Evolutionary conservation across 148 eudicot species (phyloP).

Genomic region (Amaranthus cruentus): DNA sequence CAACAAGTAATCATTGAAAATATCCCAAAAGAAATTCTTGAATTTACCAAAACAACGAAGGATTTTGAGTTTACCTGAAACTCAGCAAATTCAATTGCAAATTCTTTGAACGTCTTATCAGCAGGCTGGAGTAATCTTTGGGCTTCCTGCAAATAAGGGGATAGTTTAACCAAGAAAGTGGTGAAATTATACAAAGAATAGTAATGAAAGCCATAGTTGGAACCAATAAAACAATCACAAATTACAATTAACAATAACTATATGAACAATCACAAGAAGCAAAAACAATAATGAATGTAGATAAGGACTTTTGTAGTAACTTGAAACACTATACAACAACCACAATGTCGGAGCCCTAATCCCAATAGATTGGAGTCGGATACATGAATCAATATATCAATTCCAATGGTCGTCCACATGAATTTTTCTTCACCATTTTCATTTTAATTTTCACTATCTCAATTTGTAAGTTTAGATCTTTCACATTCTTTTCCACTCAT

Average conservation of each 20-base stretch:
- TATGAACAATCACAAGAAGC: no score
- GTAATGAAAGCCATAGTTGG: background rate
- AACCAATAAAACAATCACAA: background rate
- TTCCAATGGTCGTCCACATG: no score
- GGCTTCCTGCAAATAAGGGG: constrained; percentile 50
- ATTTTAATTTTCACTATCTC: no score
- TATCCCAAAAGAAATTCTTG: background rate
- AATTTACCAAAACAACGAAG: background rate
- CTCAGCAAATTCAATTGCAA: constrained; percentile 93
- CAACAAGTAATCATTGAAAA: background rate
- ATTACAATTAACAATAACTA: background rate
- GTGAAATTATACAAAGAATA: background rate
- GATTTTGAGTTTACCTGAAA: constrained; percentile 52
- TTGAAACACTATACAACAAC: no score
- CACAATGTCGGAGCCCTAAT: no score
- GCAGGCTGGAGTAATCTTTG: constrained; percentile 81
- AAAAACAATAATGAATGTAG: no score
- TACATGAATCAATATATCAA: no score
- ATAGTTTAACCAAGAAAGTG: constrained; percentile 1
- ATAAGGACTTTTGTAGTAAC: no score
- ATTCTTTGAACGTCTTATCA: constrained; percentile 75
- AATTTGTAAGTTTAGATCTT: no score
- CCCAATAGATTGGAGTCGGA: no score
- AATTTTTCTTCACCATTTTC: no score
- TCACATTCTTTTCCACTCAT: no score